These are phyloP conservation scores for Tillandsia leiboldiana DNA, from an alignment of 176 grass and related monocot genomes.

Conservation along the genomic window DNA sequence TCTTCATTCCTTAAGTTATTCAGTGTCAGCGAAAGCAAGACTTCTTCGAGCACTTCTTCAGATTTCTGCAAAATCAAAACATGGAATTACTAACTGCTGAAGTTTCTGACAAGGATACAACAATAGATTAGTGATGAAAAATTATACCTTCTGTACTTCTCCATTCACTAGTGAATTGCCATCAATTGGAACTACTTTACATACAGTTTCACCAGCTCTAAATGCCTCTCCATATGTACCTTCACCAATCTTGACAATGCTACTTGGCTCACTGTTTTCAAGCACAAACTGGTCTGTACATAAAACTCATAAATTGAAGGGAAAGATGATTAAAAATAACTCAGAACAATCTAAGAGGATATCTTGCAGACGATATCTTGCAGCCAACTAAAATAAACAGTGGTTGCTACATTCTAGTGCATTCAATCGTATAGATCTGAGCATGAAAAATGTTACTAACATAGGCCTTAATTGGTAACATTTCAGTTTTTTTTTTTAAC, in stretches of 20 bases:
- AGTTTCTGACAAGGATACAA: background rate
- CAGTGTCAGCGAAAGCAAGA: slow-evolving; percentile 75
- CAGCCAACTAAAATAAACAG: background rate
- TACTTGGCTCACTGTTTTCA: slow-evolving; percentile 44
- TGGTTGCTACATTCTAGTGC: background rate
- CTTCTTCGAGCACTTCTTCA: slow-evolving; percentile 90
- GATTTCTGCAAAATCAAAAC: slow-evolving; percentile 49
- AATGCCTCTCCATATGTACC: slow-evolving; percentile 92
- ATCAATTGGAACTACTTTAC: slow-evolving; percentile 92
- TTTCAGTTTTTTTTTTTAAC: too few relatives aligned
- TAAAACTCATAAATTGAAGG: slow-evolving; percentile 8
- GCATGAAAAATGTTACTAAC: too few relatives aligned
- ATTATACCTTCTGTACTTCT: slow-evolving; percentile 85
- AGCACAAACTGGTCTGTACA: slow-evolving; percentile 12
- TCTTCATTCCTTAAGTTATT: slow-evolving; percentile 61
- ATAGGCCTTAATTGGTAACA: too few relatives aligned
- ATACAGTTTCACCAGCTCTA: slow-evolving; percentile 64
- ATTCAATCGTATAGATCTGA: background rate
- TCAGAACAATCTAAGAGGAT: background rate
- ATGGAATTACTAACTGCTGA: slow-evolving; percentile 24
- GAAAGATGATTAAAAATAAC: slow-evolving; percentile 4
- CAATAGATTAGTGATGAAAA: slow-evolving; percentile 6
- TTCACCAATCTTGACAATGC: slow-evolving; percentile 76
- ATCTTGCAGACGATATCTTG: background rate
- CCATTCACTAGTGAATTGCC: slow-evolving; percentile 68